Conservation (phyloP, 2,329 filamentous ascomycete genomes). For the Thielaviopsis punctulata region DNA sequence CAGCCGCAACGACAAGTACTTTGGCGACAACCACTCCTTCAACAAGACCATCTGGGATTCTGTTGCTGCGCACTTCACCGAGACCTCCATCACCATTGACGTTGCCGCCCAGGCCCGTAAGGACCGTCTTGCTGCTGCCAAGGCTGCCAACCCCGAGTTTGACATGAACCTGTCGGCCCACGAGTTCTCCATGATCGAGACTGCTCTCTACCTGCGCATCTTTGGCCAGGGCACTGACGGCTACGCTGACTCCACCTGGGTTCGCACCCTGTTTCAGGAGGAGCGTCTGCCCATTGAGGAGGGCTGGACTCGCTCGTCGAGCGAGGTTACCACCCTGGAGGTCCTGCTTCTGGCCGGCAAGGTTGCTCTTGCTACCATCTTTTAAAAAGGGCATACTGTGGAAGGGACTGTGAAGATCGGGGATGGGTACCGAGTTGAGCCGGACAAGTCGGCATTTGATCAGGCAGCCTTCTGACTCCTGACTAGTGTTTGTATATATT, state of each 20-base stretch:
- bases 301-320: conserved; percentile 4
- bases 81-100: conserved; percentile 16
- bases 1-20: conserved; percentile 17
- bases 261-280: conserved; percentile 13
- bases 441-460: neutral
- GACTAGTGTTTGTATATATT: neutral
- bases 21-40: conserved; percentile 19
- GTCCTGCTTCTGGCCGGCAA: neutral
- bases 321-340: neutral
- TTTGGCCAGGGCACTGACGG: conserved; percentile 14
- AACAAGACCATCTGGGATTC: conserved; percentile 16
- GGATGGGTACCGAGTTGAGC: too few relatives aligned
- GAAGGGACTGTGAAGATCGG: neutral
- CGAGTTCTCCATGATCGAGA: conserved; percentile 15
- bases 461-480: neutral
- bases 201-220: conserved; percentile 14
- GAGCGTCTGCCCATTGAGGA: conserved; percentile 11
- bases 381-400: neutral
- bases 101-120: conserved; percentile 17
- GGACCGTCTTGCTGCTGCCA: conserved; percentile 16
- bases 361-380: conserved; percentile 1
- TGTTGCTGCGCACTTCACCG: conserved; percentile 13
- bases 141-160: conserved; percentile 16
- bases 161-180: conserved; percentile 6
- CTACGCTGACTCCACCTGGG: conserved; percentile 14